phyloP scores from a whole-genome alignment of 1,284 basidiomycete species.

The Rhodotorula sp. region DNA sequence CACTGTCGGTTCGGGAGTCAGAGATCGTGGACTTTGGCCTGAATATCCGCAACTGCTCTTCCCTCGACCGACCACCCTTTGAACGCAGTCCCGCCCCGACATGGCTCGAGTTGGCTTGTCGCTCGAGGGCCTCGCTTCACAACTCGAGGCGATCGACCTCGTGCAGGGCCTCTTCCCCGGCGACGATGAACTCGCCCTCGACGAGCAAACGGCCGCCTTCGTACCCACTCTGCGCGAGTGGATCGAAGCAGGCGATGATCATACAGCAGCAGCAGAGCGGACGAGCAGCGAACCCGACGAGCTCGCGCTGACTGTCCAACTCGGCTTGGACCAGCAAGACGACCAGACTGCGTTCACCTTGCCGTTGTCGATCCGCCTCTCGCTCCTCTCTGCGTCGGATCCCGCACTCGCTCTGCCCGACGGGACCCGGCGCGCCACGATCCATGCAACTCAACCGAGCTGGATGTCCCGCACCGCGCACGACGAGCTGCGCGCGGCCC shows the following conservation, averaged over 20 bases:
- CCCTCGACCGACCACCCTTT: too few species aligned
- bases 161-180: constrained; percentile 22
- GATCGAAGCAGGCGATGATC: neutral
- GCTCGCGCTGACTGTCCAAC: constrained; percentile 9
- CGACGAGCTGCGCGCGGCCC: constrained; percentile 6
- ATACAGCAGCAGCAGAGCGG: neutral
- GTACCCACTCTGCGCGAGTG: constrained; percentile 16
- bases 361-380: constrained; percentile 14
- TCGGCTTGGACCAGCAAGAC: constrained; percentile 7
- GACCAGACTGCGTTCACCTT: constrained; percentile 4
- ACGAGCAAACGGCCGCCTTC: neutral
- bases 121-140: constrained; percentile 1
- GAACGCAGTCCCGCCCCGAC: too few species aligned
- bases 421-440: neutral
- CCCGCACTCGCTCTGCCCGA: neutral
- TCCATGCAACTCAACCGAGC: constrained; percentile 12
- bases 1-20: too few species aligned
- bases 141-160: constrained; percentile 32
- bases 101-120: neutral
- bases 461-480: constrained; percentile 25
- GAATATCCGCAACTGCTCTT: too few species aligned
- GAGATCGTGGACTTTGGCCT: too few species aligned
- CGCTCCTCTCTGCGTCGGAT: constrained; percentile 12
- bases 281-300: constrained; percentile 6
- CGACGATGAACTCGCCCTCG: constrained; percentile 22